A percentile compares a stretch with the other conserved stretches of the same genome.
phyloP scores from a whole-genome alignment of 768 basidiomycete genomes.

The Phlebiopsis gigantea region DNA sequence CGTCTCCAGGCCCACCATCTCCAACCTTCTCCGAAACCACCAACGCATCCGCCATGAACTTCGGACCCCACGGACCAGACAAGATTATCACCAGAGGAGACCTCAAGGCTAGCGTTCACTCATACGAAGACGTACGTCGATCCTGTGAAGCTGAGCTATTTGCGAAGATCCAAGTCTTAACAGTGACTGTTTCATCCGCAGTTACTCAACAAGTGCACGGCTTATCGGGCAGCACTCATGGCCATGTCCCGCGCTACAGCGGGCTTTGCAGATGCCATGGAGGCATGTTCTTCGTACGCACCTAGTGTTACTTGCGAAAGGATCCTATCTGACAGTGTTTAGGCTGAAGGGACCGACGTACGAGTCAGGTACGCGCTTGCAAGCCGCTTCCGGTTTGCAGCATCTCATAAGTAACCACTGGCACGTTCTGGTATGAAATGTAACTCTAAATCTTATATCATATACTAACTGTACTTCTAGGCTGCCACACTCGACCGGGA shows the following conservation, averaged over 20 bases:
- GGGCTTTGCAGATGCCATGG: constrained; percentile 81
- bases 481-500: constrained; percentile 81
- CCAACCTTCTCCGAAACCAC: constrained; percentile 83
- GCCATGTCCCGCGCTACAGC: constrained; percentile 81
- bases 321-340: neutral
- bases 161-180: neutral
- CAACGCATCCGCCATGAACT: constrained; percentile 71
- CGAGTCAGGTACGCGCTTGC: constrained; percentile 75
- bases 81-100: constrained; percentile 81
- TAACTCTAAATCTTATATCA: neutral
- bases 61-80: constrained; percentile 66
- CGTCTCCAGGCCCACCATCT: constrained; percentile 63
- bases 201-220: constrained; percentile 72
- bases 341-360: constrained; percentile 78
- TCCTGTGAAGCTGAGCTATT: neutral
- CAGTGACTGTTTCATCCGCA: constrained; percentile 25
- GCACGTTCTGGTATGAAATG: constrained; percentile 71
- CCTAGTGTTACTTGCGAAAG: neutral
- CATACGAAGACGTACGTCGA: constrained; percentile 71
- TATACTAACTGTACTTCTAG: constrained; percentile 31
- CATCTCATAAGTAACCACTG: constrained; percentile 91
- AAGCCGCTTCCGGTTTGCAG: constrained; percentile 84
- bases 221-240: constrained; percentile 76
- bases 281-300: constrained; percentile 74
- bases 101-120: constrained; percentile 70